A percentile compares a stretch with the other conserved stretches of the same genome.
phyloP scores from a whole-genome alignment of 257 asterid genomes.

The Cordia subcordata region DNA sequence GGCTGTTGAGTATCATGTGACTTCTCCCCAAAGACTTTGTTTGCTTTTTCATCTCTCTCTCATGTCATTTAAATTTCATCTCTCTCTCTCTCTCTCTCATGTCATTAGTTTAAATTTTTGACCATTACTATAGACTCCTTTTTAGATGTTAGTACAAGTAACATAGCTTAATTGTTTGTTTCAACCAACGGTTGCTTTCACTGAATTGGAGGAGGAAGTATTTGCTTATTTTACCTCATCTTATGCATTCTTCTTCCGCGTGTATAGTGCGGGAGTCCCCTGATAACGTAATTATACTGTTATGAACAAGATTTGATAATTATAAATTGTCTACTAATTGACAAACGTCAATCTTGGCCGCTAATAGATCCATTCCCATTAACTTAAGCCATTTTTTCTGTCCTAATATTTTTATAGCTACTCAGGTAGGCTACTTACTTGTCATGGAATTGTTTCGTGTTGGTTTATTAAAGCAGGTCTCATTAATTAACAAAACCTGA shows the following conservation, averaged over 20 bases:
- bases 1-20: constrained; percentile 64
- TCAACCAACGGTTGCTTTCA: background rate
- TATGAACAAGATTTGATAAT: too few species aligned
- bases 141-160: background rate
- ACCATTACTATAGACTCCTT: constrained; percentile 20
- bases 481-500: constrained; percentile 1
- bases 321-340: too few species aligned
- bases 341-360: too few species aligned
- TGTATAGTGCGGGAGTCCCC: too few species aligned
- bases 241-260: too few species aligned
- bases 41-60: background rate
- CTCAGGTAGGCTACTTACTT: too few species aligned
- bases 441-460: background rate
- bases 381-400: too few species aligned
- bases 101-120: constrained; percentile 43
- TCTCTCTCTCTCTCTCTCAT: constrained; percentile 14
- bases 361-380: too few species aligned
- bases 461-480: background rate
- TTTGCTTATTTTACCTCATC: too few species aligned
- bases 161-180: background rate
- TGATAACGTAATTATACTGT: too few species aligned
- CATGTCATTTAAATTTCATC: constrained; percentile 52
- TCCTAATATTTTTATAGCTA: too few species aligned
- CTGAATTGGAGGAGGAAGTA: too few species aligned
- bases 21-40: background rate